phyloP scores from a whole-genome alignment of 2,329 filamentous ascomycete genomes.

The Claviceps africana region DNA sequence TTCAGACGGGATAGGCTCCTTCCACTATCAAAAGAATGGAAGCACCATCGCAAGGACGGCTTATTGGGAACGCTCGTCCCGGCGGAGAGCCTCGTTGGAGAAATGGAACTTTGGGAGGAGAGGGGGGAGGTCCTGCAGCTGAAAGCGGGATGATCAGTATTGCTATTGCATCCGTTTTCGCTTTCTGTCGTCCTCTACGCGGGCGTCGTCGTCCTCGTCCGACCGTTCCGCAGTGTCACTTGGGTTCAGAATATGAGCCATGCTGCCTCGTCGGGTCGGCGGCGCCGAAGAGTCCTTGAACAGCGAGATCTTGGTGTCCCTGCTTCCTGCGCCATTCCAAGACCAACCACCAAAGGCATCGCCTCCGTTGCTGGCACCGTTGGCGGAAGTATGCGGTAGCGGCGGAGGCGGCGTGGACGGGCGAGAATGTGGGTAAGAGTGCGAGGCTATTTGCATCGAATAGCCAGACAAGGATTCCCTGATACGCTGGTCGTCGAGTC shows the following conservation, averaged over 20 bases:
- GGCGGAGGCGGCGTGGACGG: slow-evolving; percentile 39
- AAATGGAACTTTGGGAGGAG: not conserved
- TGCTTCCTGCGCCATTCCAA: slow-evolving; percentile 35
- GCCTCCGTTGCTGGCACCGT: slow-evolving; percentile 22
- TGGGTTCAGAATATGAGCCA: slow-evolving; percentile 50
- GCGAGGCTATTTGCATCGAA: slow-evolving; percentile 32
- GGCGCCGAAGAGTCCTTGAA: slow-evolving; percentile 42
- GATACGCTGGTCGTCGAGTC: slow-evolving; percentile 39
- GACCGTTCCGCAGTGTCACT: slow-evolving; percentile 41
- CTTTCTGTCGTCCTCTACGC: slow-evolving; percentile 46
- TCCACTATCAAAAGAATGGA: not conserved
- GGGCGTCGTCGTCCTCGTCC: slow-evolving; percentile 40
- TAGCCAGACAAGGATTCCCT: slow-evolving; percentile 44
- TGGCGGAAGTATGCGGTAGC: slow-evolving; percentile 25
- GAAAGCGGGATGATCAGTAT: not conserved
- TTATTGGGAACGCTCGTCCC: not conserved
- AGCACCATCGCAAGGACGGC: not conserved
- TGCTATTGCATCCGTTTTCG: slow-evolving; percentile 41
- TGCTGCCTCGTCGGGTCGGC: slow-evolving; percentile 43
- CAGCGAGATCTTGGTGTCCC: slow-evolving; percentile 35
- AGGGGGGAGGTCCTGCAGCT: not conserved
- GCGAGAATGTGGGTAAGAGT: slow-evolving; percentile 32
- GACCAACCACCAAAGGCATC: slow-evolving; percentile 42
- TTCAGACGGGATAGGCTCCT: no score
- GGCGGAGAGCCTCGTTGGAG: not conserved